These are phyloP conservation scores for Arabidopsis lyrata DNA, from an alignment of 441 rosid species.

Conservation along the genomic window DNA sequence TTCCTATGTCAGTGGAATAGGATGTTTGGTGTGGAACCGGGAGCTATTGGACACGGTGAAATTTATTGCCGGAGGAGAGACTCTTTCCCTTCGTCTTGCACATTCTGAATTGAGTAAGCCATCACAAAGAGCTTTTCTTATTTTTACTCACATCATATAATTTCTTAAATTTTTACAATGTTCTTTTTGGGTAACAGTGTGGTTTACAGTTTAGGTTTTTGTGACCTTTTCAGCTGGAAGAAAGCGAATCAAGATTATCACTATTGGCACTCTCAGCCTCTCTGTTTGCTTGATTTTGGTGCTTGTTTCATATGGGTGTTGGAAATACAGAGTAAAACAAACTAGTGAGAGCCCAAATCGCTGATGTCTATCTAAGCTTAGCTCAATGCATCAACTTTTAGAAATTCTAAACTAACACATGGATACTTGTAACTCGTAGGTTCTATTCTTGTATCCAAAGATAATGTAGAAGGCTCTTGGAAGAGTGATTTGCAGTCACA, in stretches of 20 bases:
- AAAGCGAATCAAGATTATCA: constrained; percentile 15
- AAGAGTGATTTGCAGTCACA: constrained; percentile 27
- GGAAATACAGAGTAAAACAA: constrained; percentile 25
- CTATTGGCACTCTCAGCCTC: constrained; percentile 11
- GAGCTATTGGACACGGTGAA: constrained; percentile 47
- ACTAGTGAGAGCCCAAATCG: constrained; percentile 22
- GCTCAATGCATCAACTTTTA: constrained; percentile 6
- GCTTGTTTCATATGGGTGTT: constrained; percentile 7
- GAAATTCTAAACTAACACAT: not conserved
- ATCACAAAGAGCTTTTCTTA: not conserved
- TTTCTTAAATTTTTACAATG: not conserved
- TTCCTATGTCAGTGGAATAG: constrained; percentile 51
- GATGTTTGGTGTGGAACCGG: constrained; percentile 57
- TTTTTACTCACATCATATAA: not conserved
- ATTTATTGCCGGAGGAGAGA: constrained; percentile 45
- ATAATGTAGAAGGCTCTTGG: constrained; percentile 18
- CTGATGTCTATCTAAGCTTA: not conserved
- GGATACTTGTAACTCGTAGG: constrained; percentile 19
- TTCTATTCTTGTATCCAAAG: not conserved
- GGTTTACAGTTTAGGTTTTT: constrained; percentile 14
- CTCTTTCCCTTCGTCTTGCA: constrained; percentile 51
- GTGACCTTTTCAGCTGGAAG: constrained; percentile 29
- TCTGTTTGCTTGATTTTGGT: constrained; percentile 27
- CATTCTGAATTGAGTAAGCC: constrained; percentile 54
- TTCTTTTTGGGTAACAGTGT: constrained; percentile 15